phyloP scores from a whole-genome alignment of 176 grass and related monocot genomes.

The Avena sativa region DNA sequence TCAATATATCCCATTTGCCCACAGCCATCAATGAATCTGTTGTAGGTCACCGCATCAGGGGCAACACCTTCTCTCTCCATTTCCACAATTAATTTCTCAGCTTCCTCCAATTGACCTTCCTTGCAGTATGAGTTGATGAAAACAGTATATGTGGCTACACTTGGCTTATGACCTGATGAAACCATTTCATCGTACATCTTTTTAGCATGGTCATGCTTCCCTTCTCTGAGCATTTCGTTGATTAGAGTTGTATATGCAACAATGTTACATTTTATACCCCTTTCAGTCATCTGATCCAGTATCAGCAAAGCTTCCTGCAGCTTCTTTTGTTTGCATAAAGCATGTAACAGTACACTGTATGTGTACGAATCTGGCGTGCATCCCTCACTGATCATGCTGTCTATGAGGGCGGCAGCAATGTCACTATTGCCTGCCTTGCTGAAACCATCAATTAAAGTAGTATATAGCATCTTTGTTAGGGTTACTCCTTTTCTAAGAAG shows the following conservation, averaged over 20 bases:
- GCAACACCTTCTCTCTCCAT: constrained; percentile 74
- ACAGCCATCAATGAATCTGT: constrained; percentile 73
- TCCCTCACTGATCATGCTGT: constrained; percentile 58
- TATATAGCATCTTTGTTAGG: constrained; percentile 67
- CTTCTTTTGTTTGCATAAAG: constrained; percentile 77
- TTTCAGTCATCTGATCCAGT: constrained; percentile 73
- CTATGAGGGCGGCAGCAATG: constrained; percentile 56
- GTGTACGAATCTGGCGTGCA: constrained; percentile 73
- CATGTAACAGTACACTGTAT: constrained; percentile 77
- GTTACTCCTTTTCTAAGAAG: constrained; percentile 56
- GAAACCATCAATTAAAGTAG: constrained; percentile 79
- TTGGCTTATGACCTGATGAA: constrained; percentile 65
- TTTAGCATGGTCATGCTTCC: constrained; percentile 68
- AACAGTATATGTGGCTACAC: constrained; percentile 71
- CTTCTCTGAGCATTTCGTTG: constrained; percentile 77
- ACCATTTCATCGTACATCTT: constrained; percentile 71
- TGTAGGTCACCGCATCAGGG: constrained; percentile 74
- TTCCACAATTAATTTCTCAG: constrained; percentile 60
- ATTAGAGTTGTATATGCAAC: constrained; percentile 84
- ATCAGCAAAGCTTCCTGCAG: constrained; percentile 64
- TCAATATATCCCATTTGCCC: constrained; percentile 65
- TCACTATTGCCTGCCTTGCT: constrained; percentile 66
- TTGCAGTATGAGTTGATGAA: constrained; percentile 74
- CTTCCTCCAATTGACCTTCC: constrained; percentile 67
- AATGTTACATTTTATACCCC: constrained; percentile 60